These are phyloP conservation scores for Pontederia paniculata DNA, from an alignment of 176 grass and related monocot species.

Conservation along the genomic window DNA sequence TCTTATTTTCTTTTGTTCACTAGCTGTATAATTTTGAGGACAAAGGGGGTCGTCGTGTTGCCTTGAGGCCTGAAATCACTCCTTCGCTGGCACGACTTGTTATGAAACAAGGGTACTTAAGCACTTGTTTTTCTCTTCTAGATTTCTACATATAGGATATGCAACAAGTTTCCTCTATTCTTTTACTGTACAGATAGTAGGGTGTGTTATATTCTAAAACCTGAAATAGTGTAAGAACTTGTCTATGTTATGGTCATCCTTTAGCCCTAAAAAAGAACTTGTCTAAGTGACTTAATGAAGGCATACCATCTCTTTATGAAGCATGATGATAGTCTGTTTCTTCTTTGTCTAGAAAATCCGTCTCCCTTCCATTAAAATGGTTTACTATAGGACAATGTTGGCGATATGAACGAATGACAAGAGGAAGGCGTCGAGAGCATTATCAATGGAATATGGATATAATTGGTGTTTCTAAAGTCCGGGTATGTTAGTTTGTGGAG, in stretches of 20 bases:
- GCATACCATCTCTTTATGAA: too few relatives aligned
- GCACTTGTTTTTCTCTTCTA: background rate
- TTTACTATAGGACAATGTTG: slow-evolving; percentile 97
- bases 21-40: slow-evolving; percentile 88
- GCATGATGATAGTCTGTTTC: background rate
- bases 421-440: slow-evolving; percentile 83
- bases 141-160: background rate
- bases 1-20: slow-evolving; percentile 6
- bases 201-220: too few relatives aligned
- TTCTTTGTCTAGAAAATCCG: slow-evolving; percentile 70
- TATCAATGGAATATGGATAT: slow-evolving; percentile 99
- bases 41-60: slow-evolving; percentile 79
- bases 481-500: slow-evolving; percentile 27
- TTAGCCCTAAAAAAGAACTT: too few relatives aligned
- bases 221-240: too few relatives aligned
- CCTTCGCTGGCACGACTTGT: slow-evolving; percentile 81
- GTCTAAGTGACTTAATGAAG: too few relatives aligned
- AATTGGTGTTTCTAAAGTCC: slow-evolving; percentile 70
- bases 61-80: slow-evolving; percentile 80
- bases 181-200: background rate
- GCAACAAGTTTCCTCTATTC: background rate
- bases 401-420: slow-evolving; percentile 90
- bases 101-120: slow-evolving; percentile 75
- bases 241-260: too few relatives aligned
- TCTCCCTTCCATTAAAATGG: slow-evolving; percentile 92